Evolutionary conservation across 73 alveolate species (phyloP).

Genomic region (Stentor roeselii): DNA sequence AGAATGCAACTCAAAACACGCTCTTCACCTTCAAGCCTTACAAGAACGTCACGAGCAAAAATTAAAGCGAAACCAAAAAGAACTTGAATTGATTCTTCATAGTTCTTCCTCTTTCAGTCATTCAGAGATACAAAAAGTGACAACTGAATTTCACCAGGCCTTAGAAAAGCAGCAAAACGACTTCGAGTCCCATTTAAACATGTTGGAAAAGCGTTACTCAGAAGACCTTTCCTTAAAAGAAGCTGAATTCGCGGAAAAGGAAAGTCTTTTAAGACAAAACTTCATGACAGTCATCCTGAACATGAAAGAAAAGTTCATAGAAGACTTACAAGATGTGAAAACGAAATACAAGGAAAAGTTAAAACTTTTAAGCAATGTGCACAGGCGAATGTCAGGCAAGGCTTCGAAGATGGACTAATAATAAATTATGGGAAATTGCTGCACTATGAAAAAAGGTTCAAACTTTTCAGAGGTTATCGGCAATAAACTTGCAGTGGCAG

Average conservation of each 20-base stretch:
- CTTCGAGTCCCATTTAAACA: not conserved
- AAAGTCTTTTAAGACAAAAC: not conserved
- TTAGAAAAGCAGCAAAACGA: not conserved
- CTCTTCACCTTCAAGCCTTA: not conserved
- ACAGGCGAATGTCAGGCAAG: not conserved
- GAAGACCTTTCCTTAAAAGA: not conserved
- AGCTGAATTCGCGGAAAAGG: not conserved
- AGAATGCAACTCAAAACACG: not conserved
- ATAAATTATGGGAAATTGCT: conserved; percentile 6
- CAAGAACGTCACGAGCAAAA: conserved; percentile 5
- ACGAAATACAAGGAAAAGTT: not conserved
- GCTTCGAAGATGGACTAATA: not conserved
- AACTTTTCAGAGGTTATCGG: not conserved
- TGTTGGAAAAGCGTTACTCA: not conserved
- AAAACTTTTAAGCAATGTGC: not conserved
- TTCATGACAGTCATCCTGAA: too few relatives aligned
- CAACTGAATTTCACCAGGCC: not conserved
- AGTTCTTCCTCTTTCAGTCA: not conserved
- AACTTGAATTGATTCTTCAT: not conserved
- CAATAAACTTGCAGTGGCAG: not conserved
- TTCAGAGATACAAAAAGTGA: not conserved
- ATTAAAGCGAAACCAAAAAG: not conserved
- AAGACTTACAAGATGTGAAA: not conserved
- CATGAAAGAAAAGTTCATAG: not conserved
- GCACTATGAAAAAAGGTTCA: not conserved